A percentile compares a stretch with the other conserved stretches of the same genome.
Evolutionary conservation across 1,284 basidiomycete species (phyloP).

Genomic region (Cutaneotrichosporon cyanovorans): DNA sequence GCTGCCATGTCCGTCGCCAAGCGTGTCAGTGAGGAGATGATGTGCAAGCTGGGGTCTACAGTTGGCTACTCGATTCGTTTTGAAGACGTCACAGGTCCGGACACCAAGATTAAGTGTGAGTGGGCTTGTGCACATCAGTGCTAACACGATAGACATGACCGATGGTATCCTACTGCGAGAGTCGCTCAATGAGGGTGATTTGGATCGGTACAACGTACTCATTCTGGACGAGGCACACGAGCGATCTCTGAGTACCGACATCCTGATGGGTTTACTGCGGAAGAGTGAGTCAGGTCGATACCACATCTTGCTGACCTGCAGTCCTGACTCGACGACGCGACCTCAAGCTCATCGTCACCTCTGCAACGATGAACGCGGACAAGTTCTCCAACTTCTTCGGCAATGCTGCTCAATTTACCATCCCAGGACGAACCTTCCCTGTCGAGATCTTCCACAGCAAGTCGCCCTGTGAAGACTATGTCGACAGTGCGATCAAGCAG

Average conservation of each 20-base stretch:
- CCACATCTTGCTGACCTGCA: constrained; percentile 35
- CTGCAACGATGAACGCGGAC: constrained; percentile 97
- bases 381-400: constrained; percentile 97
- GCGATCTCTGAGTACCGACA: constrained; percentile 89
- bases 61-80: constrained; percentile 98
- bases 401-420: constrained; percentile 89
- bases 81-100: constrained; percentile 86
- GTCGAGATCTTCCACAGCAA: constrained; percentile 95
- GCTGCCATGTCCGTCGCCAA: constrained; percentile 99
- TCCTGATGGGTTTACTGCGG: constrained; percentile 86
- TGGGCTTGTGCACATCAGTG: constrained; percentile 2
- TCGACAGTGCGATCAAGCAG: constrained; percentile 96
- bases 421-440: constrained; percentile 96
- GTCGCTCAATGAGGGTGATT: constrained; percentile 88
- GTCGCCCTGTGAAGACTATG: constrained; percentile 97
- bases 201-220: constrained; percentile 90
- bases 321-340: constrained; percentile 85
- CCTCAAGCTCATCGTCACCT: constrained; percentile 92
- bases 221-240: constrained; percentile 98
- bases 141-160: constrained; percentile 70
- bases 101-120: constrained; percentile 91
- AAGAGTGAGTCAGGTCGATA: constrained; percentile 64
- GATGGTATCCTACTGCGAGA: constrained; percentile 94
- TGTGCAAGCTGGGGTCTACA: constrained; percentile 72
- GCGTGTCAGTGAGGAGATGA: constrained; percentile 90